Evolutionary conservation across 352 stramenopile genomes (phyloP), one percentile per base, ranked within the genome.

Genomic region (Phytophthora constricta): DNA sequence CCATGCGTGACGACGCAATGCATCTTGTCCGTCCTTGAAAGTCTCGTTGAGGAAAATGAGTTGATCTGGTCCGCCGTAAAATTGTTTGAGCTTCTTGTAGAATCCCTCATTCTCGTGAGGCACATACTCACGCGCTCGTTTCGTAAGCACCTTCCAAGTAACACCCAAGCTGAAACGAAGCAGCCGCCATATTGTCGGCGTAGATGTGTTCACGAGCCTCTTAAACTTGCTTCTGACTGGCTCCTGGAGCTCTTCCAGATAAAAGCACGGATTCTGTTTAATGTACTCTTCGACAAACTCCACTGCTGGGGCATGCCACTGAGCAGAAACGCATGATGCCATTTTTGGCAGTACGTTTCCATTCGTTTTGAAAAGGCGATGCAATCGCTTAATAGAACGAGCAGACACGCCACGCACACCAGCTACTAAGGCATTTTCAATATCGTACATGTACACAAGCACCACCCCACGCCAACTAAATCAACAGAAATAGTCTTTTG

Each of bases 31-130:
- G 5, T 25, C 46, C 37, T 65, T 58, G 56, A 16, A n/a, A 11
- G 57, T 65, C 47, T 65, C 57, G 10, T 65, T 46, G 1, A 65
- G 17, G 28, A 58, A 57, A 10, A 65, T 26, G n/a, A 58, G 47
- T 28, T 65, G 46, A 1, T 65, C 34, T 50, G 57, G 34, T 11
- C 57, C 23, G 13, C 19, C 28, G 16, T 65, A 65, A 48, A 37
- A 65, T 10, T 22, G 34, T 7, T 41, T 26, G 10, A 58, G 34
- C 19, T 65, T 65, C 17, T 55, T 57, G 46, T 49, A 64, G 16
- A 42, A 64, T 13, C 37, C n/a, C 57, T 16, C 57, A 14, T 49
- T 64, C 33, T 57, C 23, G 8, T 11, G 17, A 11, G 46, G 17
- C 7, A 26, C 28, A 41, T 13, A 17, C 19, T 64, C 46, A 14